Conservation (phyloP, 1,284 basidiomycete genomes). For the Fomitopsis palustris region DNA sequence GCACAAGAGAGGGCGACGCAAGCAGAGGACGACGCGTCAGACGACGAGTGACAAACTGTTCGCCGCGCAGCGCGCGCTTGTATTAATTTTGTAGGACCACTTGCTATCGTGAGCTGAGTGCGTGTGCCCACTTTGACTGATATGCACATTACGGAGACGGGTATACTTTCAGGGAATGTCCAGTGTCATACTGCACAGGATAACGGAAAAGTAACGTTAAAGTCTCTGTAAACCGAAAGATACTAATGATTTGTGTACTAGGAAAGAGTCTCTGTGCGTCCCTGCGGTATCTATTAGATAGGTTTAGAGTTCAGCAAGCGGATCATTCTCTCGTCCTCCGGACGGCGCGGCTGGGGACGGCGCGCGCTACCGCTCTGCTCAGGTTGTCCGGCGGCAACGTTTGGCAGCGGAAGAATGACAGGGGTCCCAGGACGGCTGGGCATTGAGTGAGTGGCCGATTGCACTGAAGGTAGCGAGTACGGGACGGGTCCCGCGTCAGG, state of each 20-base stretch:
- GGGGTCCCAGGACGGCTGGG: slow-evolving; percentile 14
- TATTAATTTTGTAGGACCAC: background rate
- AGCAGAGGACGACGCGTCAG: slow-evolving; percentile 26
- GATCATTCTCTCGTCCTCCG: slow-evolving; percentile 62
- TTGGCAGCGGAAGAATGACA: slow-evolving; percentile 24
- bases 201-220: background rate
- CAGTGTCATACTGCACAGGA: background rate
- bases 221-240: background rate
- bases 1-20: slow-evolving; percentile 49
- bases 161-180: background rate
- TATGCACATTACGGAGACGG: background rate
- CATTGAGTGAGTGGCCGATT: slow-evolving; percentile 8
- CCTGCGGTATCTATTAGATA: slow-evolving; percentile 13
- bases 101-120: background rate
- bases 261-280: background rate
- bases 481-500: slow-evolving; percentile 30
- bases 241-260: background rate
- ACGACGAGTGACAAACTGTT: slow-evolving; percentile 33
- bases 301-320: slow-evolving; percentile 53
- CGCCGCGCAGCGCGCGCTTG: background rate
- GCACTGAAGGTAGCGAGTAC: slow-evolving; percentile 23
- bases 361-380: slow-evolving; percentile 18
- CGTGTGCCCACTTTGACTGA: background rate
- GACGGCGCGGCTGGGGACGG: slow-evolving; percentile 37
- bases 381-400: background rate